These are phyloP conservation scores for Fistulifera solaris DNA, from an alignment of 108 stramenopile species.

Conservation along the genomic window DNA sequence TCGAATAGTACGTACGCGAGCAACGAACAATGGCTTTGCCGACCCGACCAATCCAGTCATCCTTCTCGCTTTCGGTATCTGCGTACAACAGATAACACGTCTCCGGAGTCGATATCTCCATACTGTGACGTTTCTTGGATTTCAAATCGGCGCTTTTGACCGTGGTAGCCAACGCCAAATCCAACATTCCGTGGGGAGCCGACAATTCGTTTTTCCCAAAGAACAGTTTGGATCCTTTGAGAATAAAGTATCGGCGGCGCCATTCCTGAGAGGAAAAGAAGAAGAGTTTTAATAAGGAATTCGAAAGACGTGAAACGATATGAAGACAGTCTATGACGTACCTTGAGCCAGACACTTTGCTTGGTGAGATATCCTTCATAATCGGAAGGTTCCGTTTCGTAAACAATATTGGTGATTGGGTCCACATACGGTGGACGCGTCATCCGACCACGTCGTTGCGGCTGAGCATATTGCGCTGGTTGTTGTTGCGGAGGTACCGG, in stretches of 20 bases:
- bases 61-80: slow-evolving; percentile 98
- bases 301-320: not conserved
- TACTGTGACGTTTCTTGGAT: slow-evolving; percentile 88
- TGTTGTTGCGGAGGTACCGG: slow-evolving; percentile 2
- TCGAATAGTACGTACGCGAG: slow-evolving; percentile 57
- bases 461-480: not conserved
- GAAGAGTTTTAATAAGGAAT: not conserved
- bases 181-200: slow-evolving; percentile 90
- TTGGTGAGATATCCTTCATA: slow-evolving; percentile 91
- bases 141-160: slow-evolving; percentile 98
- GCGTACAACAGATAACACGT: slow-evolving; percentile 93
- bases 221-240: slow-evolving; percentile 95
- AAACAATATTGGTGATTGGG: slow-evolving; percentile 72
- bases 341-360: slow-evolving; percentile 85
- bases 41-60: slow-evolving; percentile 99
- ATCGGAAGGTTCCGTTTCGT: slow-evolving; percentile 75
- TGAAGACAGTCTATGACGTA: slow-evolving; percentile 14
- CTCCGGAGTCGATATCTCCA: slow-evolving; percentile 96
- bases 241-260: slow-evolving; percentile 96
- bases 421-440: slow-evolving; percentile 73
- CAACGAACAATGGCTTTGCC: slow-evolving; percentile 98
- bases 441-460: slow-evolving; percentile 20
- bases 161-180: slow-evolving; percentile 90
- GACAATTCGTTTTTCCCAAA: slow-evolving; percentile 80
- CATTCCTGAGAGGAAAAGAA: slow-evolving; percentile 76